Conservation (phyloP, 2,329 filamentous ascomycete genomes). For the Gaeumannomyces sp. region DNA sequence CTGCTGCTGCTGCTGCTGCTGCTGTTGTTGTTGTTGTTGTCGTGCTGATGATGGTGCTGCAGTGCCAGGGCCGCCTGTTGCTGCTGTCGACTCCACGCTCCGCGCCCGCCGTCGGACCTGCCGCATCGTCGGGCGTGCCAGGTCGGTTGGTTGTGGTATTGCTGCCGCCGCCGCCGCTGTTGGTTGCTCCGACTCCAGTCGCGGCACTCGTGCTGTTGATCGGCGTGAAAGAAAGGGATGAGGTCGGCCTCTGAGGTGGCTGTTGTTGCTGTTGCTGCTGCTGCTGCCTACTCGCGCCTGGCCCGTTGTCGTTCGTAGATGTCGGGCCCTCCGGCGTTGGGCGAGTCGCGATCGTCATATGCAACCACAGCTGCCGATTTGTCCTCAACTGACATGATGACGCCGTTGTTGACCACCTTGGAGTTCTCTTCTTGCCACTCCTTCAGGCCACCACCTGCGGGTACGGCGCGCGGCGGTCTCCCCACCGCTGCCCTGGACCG, state of each 20-base stretch:
- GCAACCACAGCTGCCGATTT: slow-evolving; percentile 19
- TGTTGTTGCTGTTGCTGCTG: slow-evolving; percentile 21
- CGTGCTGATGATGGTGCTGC: not conserved
- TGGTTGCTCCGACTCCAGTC: not conserved
- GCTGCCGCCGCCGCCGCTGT: not conserved
- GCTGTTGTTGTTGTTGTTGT: not conserved
- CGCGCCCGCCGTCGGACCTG: not conserved
- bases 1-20: not conserved
- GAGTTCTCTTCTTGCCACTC: slow-evolving; percentile 41
- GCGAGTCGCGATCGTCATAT: not conserved
- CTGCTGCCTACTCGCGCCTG: slow-evolving; percentile 16
- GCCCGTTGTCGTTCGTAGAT: slow-evolving; percentile 10
- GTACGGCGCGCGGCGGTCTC: slow-evolving; percentile 15
- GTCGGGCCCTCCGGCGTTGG: slow-evolving; percentile 11
- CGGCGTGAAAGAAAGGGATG: not conserved
- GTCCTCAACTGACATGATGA: slow-evolving; percentile 28
- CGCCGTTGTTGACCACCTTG: slow-evolving; percentile 36
- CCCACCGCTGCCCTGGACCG: slow-evolving; percentile 20
- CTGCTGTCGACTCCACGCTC: slow-evolving; percentile 8
- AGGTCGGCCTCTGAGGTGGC: not conserved
- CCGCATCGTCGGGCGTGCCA: not conserved
- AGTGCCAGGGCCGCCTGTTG: not conserved
- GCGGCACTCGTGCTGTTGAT: not conserved
- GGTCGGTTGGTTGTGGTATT: not conserved
- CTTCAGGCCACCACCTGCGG: slow-evolving; percentile 43